A percentile compares a stretch with the other conserved stretches of the same genome.
phyloP scores from a whole-genome alignment of 495 filamentous ascomycete species.

The Hamigera avellanea region DNA sequence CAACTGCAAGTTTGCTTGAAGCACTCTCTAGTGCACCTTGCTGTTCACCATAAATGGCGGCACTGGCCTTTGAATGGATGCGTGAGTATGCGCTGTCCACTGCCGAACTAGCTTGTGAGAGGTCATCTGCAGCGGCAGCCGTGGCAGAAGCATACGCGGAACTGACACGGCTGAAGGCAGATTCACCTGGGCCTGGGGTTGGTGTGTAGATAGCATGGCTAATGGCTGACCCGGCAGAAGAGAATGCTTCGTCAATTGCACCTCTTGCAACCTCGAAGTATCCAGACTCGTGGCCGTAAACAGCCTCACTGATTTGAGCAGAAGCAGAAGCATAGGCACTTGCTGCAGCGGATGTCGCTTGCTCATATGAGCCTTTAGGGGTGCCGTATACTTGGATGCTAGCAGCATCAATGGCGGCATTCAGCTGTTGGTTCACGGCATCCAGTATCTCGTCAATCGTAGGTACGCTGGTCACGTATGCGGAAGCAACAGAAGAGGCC shows the following conservation, averaged over 20 bases:
- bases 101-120: slow-evolving; percentile 14
- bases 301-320: slow-evolving; percentile 37
- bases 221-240: slow-evolving; percentile 35
- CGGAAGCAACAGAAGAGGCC: slow-evolving; percentile 39
- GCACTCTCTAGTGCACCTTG: slow-evolving; percentile 45
- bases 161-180: slow-evolving; percentile 20
- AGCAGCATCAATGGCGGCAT: slow-evolving; percentile 48
- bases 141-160: slow-evolving; percentile 19
- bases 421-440: slow-evolving; percentile 41
- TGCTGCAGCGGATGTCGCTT: slow-evolving; percentile 39
- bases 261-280: slow-evolving; percentile 37
- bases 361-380: slow-evolving; percentile 39
- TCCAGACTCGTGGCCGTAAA: slow-evolving; percentile 42
- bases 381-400: slow-evolving; percentile 50
- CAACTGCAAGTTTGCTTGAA: slow-evolving; percentile 30
- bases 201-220: slow-evolving; percentile 45
- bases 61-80: slow-evolving; percentile 13
- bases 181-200: slow-evolving; percentile 24
- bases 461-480: slow-evolving; percentile 44
- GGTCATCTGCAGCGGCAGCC: slow-evolving; percentile 18
- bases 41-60: slow-evolving; percentile 35
- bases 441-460: slow-evolving; percentile 47
- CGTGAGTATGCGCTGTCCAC: slow-evolving; percentile 9
- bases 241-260: slow-evolving; percentile 37
- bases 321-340: slow-evolving; percentile 37